Evolutionary conservation across 768 basidiomycete genomes (phyloP).

Genomic region (Goffeauzyma gilvescens): DNA sequence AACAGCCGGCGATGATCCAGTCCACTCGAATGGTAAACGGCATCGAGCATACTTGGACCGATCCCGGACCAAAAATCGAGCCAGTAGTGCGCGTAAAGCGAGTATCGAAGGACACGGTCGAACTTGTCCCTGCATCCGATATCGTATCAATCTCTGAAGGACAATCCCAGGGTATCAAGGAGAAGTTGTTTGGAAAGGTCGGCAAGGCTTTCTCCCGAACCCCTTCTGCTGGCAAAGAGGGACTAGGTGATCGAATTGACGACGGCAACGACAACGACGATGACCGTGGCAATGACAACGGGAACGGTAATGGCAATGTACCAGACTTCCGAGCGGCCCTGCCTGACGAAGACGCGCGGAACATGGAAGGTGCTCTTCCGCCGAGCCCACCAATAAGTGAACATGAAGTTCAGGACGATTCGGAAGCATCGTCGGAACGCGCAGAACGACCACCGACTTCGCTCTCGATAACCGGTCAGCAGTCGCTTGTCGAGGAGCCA

Average conservation of each 20-base stretch:
- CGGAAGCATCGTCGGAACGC: not conserved
- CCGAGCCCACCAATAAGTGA: conserved; percentile 30
- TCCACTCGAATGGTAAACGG: not conserved
- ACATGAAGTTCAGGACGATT: conserved; percentile 7
- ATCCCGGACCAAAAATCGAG: not conserved
- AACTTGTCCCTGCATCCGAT: conserved; percentile 1
- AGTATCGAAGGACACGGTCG: not conserved
- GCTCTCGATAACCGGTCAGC: not conserved
- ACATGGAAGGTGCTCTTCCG: conserved; percentile 12
- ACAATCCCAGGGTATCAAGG: no score
- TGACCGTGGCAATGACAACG: not conserved
- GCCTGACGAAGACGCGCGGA: conserved; percentile 11
- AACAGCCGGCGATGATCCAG: not conserved
- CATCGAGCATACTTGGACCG: not conserved
- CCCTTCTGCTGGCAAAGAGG: conserved; percentile 8
- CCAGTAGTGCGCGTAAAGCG: not conserved
- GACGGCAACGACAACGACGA: not conserved
- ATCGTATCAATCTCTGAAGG: no score
- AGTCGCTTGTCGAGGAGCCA: not conserved
- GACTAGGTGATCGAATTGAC: conserved; percentile 1
- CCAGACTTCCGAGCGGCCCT: not conserved
- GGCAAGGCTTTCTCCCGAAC: conserved; percentile 16
- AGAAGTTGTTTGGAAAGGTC: conserved; percentile 16
- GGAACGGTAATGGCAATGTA: not conserved
- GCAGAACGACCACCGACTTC: no score